phyloP scores from a whole-genome alignment of 768 basidiomycete species.

The Lentinus brumalis region DNA sequence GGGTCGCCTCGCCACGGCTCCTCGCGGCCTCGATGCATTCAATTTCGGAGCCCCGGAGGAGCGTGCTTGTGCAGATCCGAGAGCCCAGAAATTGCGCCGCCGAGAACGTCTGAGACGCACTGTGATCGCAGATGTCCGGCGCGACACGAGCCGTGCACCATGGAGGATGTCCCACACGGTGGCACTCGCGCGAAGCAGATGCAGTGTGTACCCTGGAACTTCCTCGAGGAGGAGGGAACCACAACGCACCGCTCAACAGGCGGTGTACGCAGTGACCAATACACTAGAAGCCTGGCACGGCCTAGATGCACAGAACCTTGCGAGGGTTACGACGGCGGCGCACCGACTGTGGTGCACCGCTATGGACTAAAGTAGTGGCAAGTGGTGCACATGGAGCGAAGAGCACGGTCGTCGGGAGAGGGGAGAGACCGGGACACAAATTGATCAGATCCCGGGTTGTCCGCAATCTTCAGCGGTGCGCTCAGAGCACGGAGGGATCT shows the following conservation, averaged over 20 bases:
- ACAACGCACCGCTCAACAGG: not conserved
- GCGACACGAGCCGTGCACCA: too few species aligned
- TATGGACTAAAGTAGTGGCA: not conserved
- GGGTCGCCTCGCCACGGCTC: not conserved
- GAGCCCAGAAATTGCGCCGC: too few species aligned
- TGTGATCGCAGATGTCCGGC: too few species aligned
- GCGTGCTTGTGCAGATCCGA: too few species aligned
- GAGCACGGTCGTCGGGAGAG: constrained; percentile 4
- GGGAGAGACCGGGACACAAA: not conserved
- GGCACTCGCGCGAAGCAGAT: not conserved
- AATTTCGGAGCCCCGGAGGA: too few species aligned
- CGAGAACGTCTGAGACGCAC: too few species aligned
- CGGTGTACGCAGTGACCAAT: not conserved
- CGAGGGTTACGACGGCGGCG: not conserved
- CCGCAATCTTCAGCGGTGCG: not conserved
- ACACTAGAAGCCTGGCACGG: not conserved
- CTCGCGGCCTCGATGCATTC: not conserved
- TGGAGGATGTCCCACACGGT: too few species aligned
- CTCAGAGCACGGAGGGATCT: not conserved
- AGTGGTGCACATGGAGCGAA: not conserved
- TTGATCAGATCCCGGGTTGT: not conserved
- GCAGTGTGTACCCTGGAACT: not conserved
- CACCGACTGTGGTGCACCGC: not conserved
- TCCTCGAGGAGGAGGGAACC: not conserved
- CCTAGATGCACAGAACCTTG: not conserved